Conservation (phyloP, 2,329 filamentous ascomycete species). For the Fusarium sulawesiense region DNA sequence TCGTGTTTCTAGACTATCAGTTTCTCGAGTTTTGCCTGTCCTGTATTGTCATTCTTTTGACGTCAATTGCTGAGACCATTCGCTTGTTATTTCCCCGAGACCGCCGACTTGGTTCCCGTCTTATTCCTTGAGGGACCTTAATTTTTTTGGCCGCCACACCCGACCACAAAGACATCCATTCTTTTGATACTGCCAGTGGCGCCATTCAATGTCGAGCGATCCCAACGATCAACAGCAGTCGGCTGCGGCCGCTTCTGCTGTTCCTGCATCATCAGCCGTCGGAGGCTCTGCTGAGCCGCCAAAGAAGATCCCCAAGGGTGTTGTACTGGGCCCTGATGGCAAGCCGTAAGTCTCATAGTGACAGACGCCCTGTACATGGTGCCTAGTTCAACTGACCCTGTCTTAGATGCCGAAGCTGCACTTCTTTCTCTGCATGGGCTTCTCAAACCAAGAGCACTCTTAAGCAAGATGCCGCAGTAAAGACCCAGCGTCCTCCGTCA, state of each 20-base stretch:
- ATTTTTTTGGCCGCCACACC: slow-evolving; percentile 17
- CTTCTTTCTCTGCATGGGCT: slow-evolving; percentile 59
- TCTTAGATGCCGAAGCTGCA: slow-evolving; percentile 50
- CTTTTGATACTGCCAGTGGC: slow-evolving; percentile 26
- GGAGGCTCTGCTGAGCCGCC: slow-evolving; percentile 51
- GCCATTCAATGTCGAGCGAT: slow-evolving; percentile 46
- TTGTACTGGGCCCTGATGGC: slow-evolving; percentile 82
- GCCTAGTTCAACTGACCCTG: slow-evolving; percentile 29
- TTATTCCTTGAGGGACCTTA: slow-evolving; percentile 8
- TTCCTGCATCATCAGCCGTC: slow-evolving; percentile 28
- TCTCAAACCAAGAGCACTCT: slow-evolving; percentile 62
- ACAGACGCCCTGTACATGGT: slow-evolving; percentile 19
- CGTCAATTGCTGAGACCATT: background rate
- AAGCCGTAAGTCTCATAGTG: slow-evolving; percentile 74
- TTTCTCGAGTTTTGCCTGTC: slow-evolving; percentile 4
- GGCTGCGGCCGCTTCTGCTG: slow-evolving; percentile 33
- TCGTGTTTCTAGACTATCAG: background rate
- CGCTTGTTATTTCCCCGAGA: slow-evolving; percentile 10
- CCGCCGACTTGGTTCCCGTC: slow-evolving; percentile 17
- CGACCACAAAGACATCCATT: background rate
- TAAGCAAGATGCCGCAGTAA: slow-evolving; percentile 46
- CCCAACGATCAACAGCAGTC: slow-evolving; percentile 40
- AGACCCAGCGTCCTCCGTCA: slow-evolving; percentile 55
- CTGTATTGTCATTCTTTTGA: background rate
- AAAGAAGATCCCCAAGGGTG: slow-evolving; percentile 74